Evolutionary conservation across 2,329 filamentous ascomycete species (phyloP), one percentile per base, ranked within the genome.

Genomic region (Hymenoscyphus albidus): DNA sequence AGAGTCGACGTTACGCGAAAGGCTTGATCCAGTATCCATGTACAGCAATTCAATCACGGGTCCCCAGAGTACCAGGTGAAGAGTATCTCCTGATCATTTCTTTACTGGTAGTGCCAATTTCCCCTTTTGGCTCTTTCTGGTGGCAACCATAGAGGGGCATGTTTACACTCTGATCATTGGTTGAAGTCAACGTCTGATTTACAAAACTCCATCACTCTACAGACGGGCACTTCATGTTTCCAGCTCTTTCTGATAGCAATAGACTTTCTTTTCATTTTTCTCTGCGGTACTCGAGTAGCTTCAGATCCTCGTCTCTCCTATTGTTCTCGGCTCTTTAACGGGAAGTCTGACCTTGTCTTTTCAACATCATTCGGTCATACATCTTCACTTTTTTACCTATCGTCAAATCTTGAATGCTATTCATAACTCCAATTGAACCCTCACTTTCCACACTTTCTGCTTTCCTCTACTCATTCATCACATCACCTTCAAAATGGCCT

Each of bases 401-500:
- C n/a, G 22, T 18, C 18, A 27, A 27, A 27, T 27, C 44, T 12
- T 22, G 7, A 35, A 22, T 27, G 9, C n/a, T 22, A 22, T 51
- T 27, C 44, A 22, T 51, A 51, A 18, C 10, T 18, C 3, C 44
- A 12, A n/a, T 27, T 51, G n/a, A 22, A 27, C 7, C 44, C 44
- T 51, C 18, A 51, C 22, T 51, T 13, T 51, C n/a, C 18, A 51
- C 18, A 51, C 44, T 12, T 10, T 22, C 44, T 27, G 3, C n/a
- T 51, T 4, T 22, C 9, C 18, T 1, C 44, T 51, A 6, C 22
- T 22, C 44, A 22, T 27, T n/a, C 18, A 12, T 5, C 16, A 31
- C 18, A 51, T 55, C 32, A 42, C 58, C 44, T 6, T 61, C 63
- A 62, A 35, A 51, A 63, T 62, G 58, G 27, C 44, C 10, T 31